phyloP scores from a whole-genome alignment of 2,329 filamentous ascomycete species.

The Colletotrichum sp. region DNA sequence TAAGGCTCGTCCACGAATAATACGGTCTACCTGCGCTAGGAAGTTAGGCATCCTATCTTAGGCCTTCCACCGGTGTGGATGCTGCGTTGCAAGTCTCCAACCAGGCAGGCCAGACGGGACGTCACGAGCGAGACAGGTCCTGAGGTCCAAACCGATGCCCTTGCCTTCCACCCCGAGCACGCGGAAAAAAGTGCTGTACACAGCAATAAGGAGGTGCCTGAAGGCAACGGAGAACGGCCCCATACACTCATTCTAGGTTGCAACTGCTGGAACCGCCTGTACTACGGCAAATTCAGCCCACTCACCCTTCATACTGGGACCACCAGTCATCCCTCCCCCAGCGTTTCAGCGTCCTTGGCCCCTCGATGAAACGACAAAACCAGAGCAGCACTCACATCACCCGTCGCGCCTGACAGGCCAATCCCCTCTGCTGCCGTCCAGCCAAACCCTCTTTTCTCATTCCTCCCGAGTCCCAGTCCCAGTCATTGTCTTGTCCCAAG shows the following conservation, averaged over 20 bases:
- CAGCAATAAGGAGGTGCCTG: neutral
- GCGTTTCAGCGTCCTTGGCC: slow-evolving; percentile 20
- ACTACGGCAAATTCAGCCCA: neutral
- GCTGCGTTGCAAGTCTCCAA: neutral
- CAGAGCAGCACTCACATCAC: slow-evolving; percentile 6
- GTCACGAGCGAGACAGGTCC: neutral
- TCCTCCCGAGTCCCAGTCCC: neutral
- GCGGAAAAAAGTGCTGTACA: neutral
- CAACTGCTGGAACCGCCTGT: neutral
- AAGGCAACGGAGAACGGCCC: neutral
- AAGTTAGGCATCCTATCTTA: neutral
- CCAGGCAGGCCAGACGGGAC: neutral
- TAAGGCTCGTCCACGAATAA: neutral
- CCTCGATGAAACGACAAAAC: slow-evolving; percentile 21
- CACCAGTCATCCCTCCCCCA: slow-evolving; percentile 3
- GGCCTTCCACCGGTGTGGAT: neutral
- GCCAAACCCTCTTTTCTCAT: slow-evolving; percentile 2
- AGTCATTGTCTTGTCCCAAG: neutral
- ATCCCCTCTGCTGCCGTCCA: slow-evolving; percentile 12
- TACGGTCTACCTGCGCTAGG: neutral
- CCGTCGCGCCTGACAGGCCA: slow-evolving; percentile 18
- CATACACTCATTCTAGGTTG: neutral
- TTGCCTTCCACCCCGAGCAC: neutral
- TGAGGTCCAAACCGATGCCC: neutral
- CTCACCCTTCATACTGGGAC: slow-evolving; percentile 1